Evolutionary conservation across 129 eudicot species (phyloP).

Genomic region (Flaveria ramosissima): DNA sequence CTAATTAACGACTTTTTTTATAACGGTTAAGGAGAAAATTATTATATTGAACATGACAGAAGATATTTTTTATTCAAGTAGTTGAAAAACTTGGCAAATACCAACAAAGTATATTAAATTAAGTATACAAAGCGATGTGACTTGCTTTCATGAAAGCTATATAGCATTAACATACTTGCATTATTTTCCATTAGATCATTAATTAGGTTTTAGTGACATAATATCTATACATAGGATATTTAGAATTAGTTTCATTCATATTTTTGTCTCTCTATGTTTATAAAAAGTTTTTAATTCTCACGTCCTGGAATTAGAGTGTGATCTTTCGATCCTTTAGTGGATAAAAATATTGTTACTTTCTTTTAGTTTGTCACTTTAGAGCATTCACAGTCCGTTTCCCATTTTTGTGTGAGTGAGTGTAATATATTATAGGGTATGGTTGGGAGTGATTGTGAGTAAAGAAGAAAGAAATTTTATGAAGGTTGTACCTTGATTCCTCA

Average conservation of each 20-base stretch:
- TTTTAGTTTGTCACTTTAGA: too few species aligned
- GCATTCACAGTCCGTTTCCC: too few species aligned
- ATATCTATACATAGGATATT: neutral
- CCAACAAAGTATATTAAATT: neutral
- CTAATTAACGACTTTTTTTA: neutral
- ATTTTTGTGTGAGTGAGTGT: too few species aligned
- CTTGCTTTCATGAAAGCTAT: conserved; percentile 13
- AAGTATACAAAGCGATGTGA: neutral
- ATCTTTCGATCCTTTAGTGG: too few species aligned
- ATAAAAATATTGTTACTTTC: too few species aligned
- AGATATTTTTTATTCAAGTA: neutral
- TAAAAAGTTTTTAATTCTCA: too few species aligned
- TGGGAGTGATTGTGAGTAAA: too few species aligned
- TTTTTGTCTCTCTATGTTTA: neutral
- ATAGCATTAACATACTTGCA: neutral
- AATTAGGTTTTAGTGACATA: neutral
- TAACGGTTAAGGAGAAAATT: neutral
- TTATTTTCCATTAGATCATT: conserved; percentile 4
- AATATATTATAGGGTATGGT: too few species aligned
- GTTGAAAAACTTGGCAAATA: conserved; percentile 1
- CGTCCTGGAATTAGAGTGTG: too few species aligned
- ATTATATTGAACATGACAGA: conserved; percentile 3
- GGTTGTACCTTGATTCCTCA: too few species aligned
- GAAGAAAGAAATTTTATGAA: too few species aligned
- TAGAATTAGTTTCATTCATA: neutral